Evolutionary conservation across 768 basidiomycete species (phyloP).

Genomic region (Mycena galericulata): DNA sequence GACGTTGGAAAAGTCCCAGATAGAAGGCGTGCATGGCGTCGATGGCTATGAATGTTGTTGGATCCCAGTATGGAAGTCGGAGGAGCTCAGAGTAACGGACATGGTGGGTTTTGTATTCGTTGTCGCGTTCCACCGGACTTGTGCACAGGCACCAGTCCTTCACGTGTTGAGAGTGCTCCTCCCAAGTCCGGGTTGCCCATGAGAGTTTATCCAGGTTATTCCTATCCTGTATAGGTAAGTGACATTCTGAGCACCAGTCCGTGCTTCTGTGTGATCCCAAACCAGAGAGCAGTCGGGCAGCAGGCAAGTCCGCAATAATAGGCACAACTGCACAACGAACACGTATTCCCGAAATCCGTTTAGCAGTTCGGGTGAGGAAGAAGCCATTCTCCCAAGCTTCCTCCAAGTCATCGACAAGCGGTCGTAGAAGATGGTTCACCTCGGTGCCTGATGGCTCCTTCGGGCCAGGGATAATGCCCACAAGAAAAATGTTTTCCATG

Average conservation of each 20-base stretch:
- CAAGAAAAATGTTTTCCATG: slow-evolving; percentile 55
- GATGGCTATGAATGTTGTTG: slow-evolving; percentile 37
- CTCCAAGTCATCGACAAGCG: slow-evolving; percentile 50
- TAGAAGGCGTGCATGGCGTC: slow-evolving; percentile 49
- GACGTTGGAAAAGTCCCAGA: slow-evolving; percentile 37
- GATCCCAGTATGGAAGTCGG: slow-evolving; percentile 46
- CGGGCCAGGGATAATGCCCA: slow-evolving; percentile 57
- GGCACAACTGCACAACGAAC: slow-evolving; percentile 46
- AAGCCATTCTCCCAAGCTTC: slow-evolving; percentile 48
- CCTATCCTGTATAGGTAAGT: slow-evolving; percentile 38
- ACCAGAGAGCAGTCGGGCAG: slow-evolving; percentile 42
- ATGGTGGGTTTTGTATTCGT: slow-evolving; percentile 37
- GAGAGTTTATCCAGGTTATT: slow-evolving; percentile 34
- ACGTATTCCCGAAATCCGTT: slow-evolving; percentile 39
- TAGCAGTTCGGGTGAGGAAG: slow-evolving; percentile 40
- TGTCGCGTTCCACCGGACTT: slow-evolving; percentile 10
- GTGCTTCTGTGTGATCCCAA: slow-evolving; percentile 4
- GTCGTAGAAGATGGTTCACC: slow-evolving; percentile 49
- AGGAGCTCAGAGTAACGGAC: slow-evolving; percentile 47
- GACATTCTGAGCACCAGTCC: slow-evolving; percentile 24
- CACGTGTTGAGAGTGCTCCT: slow-evolving; percentile 22
- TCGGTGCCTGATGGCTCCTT: slow-evolving; percentile 47
- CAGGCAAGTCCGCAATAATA: slow-evolving; percentile 50
- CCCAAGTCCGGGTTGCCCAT: slow-evolving; percentile 2
- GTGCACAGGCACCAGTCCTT: background rate